These are phyloP conservation scores for Gentiana macrophylla DNA, from an alignment of 257 asterid species.

Conservation along the genomic window DNA sequence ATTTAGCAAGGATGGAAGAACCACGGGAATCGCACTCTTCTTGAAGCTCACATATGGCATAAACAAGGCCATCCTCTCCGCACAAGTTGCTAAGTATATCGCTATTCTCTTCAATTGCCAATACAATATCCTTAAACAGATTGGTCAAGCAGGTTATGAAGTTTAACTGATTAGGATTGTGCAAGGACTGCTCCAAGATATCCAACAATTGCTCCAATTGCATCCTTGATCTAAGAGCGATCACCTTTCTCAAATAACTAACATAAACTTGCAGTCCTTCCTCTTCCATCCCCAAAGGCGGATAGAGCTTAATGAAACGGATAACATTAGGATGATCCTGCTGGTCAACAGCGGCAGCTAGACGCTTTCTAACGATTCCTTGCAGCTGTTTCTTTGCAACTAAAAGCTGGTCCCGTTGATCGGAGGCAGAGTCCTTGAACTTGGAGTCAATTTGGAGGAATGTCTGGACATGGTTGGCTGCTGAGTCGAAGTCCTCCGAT, in stretches of 20 bases:
- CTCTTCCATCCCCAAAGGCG: slow-evolving; percentile 73
- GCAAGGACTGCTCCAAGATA: slow-evolving; percentile 16
- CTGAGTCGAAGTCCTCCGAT: slow-evolving; percentile 77
- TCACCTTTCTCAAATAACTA: slow-evolving; percentile 57
- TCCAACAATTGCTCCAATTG: slow-evolving; percentile 76
- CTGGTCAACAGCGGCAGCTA: slow-evolving; percentile 64
- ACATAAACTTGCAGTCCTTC: slow-evolving; percentile 81
- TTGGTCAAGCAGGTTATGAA: slow-evolving; percentile 70
- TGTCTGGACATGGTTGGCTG: slow-evolving; percentile 56
- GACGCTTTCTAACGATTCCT: slow-evolving; percentile 50
- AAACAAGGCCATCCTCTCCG: slow-evolving; percentile 91
- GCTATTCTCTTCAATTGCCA: slow-evolving; percentile 83
- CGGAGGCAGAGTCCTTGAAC: slow-evolving; percentile 46
- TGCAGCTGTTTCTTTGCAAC: slow-evolving; percentile 76
- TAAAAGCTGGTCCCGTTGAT: slow-evolving; percentile 81
- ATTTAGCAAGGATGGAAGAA: slow-evolving; percentile 60
- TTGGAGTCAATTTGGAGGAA: slow-evolving; percentile 78
- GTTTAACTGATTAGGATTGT: slow-evolving; percentile 22
- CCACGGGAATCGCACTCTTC: slow-evolving; percentile 94
- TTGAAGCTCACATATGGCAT: slow-evolving; percentile 85
- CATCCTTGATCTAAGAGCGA: slow-evolving; percentile 53
- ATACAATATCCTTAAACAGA: slow-evolving; percentile 75
- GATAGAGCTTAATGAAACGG: slow-evolving; percentile 66
- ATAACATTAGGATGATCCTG: slow-evolving; percentile 66
- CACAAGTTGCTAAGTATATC: slow-evolving; percentile 69